phyloP scores from a whole-genome alignment of 352 stramenopile species.

The Aphanomyces euteiches region DNA sequence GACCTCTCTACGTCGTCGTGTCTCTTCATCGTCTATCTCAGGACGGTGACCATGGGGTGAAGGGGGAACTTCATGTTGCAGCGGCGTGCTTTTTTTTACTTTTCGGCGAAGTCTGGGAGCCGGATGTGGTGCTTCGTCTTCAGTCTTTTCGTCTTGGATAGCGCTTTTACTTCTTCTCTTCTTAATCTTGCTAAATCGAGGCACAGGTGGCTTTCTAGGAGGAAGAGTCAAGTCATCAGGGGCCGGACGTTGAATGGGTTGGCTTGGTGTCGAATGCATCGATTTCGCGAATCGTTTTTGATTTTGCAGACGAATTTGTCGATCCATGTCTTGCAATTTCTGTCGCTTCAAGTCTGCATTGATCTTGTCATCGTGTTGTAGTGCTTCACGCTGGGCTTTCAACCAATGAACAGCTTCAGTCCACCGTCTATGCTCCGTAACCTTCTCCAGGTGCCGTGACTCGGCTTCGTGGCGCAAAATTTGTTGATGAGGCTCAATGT shows the following conservation, averaged over 20 bases:
- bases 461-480: background rate
- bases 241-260: background rate
- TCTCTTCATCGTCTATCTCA: background rate
- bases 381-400: slow-evolving; percentile 13
- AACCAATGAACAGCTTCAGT: slow-evolving; percentile 22
- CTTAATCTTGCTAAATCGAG: background rate
- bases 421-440: slow-evolving; percentile 21
- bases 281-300: slow-evolving; percentile 24
- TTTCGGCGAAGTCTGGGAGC: too few relatives aligned
- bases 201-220: slow-evolving; percentile 24
- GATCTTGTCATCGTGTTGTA: slow-evolving; percentile 2
- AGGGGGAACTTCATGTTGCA: background rate
- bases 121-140: background rate
- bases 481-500: background rate
- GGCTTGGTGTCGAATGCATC: background rate
- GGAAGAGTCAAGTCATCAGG: background rate
- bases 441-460: background rate
- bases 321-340: slow-evolving; percentile 17
- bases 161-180: background rate
- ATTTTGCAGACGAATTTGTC: slow-evolving; percentile 21
- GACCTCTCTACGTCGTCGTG: background rate
- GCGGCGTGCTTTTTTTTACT: background rate
- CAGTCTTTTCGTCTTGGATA: background rate
- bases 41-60: background rate
- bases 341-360: slow-evolving; percentile 15